Conservation (phyloP, 139 green algal genomes). For the Closterium sp. region DNA sequence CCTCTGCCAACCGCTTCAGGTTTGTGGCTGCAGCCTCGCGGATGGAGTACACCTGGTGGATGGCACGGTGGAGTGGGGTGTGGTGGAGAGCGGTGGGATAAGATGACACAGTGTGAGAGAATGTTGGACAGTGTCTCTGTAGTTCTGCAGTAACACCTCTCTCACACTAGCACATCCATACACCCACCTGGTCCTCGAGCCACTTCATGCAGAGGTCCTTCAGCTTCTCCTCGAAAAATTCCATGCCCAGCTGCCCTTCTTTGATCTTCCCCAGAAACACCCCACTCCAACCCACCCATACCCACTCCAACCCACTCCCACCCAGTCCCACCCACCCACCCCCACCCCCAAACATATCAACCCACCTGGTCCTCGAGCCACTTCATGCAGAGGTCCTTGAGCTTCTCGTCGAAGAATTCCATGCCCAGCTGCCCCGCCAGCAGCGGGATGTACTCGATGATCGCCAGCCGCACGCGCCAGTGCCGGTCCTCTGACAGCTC, state of each 20-base stretch:
- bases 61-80: background rate
- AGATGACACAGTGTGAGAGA: background rate
- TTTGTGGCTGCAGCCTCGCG: constrained; percentile 86
- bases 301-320: background rate
- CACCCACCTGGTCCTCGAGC: constrained; percentile 75
- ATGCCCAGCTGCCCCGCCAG: constrained; percentile 86
- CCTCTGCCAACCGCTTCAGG: constrained; percentile 80
- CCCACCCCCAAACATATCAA: background rate
- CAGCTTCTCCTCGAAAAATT: constrained; percentile 76
- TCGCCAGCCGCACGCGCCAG: constrained; percentile 96
- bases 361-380: constrained; percentile 88
- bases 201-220: constrained; percentile 90
- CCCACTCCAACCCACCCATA: background rate
- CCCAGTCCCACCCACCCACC: background rate
- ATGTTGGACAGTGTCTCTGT: no score
- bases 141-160: no score
- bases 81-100: background rate
- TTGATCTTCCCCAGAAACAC: background rate
- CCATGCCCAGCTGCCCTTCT: background rate
- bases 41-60: constrained; percentile 73
- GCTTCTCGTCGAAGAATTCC: constrained; percentile 74
- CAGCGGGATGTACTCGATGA: constrained; percentile 97
- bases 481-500: constrained; percentile 96
- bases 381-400: constrained; percentile 90
- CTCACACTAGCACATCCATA: no score